Base-by-base conservation (phyloP, 106 monocot genomes). In the Phalaenopsis aphrodite region DNA sequence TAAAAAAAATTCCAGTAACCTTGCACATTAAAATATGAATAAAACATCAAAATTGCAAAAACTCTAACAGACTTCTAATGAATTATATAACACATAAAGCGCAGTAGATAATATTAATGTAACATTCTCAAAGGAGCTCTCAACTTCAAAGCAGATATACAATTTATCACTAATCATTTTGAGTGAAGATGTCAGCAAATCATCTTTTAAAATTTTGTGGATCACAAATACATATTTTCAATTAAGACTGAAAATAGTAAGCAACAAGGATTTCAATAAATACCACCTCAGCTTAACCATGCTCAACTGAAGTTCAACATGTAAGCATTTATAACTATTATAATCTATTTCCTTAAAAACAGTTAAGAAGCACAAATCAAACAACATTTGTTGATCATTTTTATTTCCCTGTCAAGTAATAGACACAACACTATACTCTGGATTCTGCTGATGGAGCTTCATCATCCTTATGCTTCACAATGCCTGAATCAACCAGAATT, bases 381-480 rank as follows among this genome's bases (percentile, higher is more conserved):
- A 45, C 43, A 43, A 18, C 9, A 74, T 45, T 43, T 18, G 7
- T 14, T 74, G 43, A 19, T 42, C 16, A 6, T 2, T 18, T 74
- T 71, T 74, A 74, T 45, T 30, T 74, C 37, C 43, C 43, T n/a
- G 43, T 15, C 9, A 69, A 74, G 43, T 74, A 74, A 74, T 21
- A 19, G 17, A 42, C 43, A 18, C 18, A 43, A 45, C n/a, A 74
- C 42, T 45, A 19, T 42, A n/a, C 74, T 49, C 49, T 49, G 76
- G 76, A 49, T 76, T 76, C 76, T 76, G 49, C 76, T 76, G 89
- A 67, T 4, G 90, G 68, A 6, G 82, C 86, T 78, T 92, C 92
- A 56, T 94, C 97, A 75, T 98, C 97, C 75, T 94, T 94, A 80
- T 98, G 97, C 91, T 94, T 98, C 76, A 98, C 86, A 80, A 91